Percentiles rank a stretch among this genome's conserved stretches.
These are phyloP conservation scores for Solanum appendiculatum DNA, from an alignment of 257 asterid species.

Conservation along the genomic window DNA sequence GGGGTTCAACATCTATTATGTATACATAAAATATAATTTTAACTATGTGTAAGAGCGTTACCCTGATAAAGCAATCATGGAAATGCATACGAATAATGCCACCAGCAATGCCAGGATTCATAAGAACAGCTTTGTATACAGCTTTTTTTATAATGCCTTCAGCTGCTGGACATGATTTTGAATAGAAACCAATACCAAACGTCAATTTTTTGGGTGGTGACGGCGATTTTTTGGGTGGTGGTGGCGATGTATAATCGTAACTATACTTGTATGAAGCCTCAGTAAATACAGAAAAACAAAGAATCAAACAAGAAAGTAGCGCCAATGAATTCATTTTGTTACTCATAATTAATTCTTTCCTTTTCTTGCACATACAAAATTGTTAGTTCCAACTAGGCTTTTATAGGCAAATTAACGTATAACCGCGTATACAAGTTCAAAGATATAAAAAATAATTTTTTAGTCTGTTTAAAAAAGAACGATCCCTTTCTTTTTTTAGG, in stretches of 20 bases:
- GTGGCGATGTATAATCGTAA: neutral
- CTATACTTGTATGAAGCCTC: neutral
- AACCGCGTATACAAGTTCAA: neutral
- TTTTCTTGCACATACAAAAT: neutral
- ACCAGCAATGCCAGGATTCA: neutral
- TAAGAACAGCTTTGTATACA: neutral
- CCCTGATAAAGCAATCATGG: constrained; percentile 5
- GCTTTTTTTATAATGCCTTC: neutral
- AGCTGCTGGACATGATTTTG: constrained; percentile 2
- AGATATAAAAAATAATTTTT: neutral
- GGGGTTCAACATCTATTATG: no score
- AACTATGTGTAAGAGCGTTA: neutral
- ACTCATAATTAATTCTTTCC: neutral
- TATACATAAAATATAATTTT: neutral
- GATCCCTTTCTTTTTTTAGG: no score
- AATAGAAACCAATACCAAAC: neutral
- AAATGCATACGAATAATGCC: constrained; percentile 6
- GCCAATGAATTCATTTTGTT: neutral
- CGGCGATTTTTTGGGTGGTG: neutral
- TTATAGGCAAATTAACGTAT: neutral
- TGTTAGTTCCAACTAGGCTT: neutral
- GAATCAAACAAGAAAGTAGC: neutral
- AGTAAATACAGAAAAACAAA: neutral
- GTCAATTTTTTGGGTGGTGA: neutral
- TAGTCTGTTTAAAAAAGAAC: no score